phyloP scores from a whole-genome alignment of 1,284 basidiomycete species.

The Leccinum angustisporum region DNA sequence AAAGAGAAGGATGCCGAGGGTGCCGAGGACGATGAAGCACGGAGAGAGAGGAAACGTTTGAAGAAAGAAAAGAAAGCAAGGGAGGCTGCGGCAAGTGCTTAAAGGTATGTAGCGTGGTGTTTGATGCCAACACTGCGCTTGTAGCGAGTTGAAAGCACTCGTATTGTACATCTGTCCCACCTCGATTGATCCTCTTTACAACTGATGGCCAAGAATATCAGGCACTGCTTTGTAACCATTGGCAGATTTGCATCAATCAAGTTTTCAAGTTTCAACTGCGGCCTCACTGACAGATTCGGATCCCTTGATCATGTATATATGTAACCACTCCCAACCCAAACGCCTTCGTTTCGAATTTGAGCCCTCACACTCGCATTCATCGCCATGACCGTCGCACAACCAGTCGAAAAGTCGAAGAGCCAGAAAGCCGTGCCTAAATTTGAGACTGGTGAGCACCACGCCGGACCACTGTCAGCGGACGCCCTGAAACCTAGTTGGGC shows the following conservation, averaged over 20 bases:
- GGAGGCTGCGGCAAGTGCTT: constrained; percentile 39
- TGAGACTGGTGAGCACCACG: constrained; percentile 51
- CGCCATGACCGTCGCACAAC: constrained; percentile 14
- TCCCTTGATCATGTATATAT: neutral
- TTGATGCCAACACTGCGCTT: neutral
- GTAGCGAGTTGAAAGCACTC: neutral
- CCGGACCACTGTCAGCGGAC: neutral
- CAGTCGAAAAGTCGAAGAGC: constrained; percentile 19
- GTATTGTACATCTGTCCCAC: constrained; percentile 6
- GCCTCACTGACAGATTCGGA: neutral
- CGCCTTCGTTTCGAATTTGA: neutral
- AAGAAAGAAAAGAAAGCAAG: constrained; percentile 73
- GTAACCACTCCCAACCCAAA: constrained; percentile 1
- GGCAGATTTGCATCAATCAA: constrained; percentile 17
- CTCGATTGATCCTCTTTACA: constrained; percentile 18
- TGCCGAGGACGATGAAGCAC: constrained; percentile 59
- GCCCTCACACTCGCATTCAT: neutral
- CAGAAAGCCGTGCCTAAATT: constrained; percentile 60
- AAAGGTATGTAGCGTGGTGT: neutral
- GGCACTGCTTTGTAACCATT: constrained; percentile 13
- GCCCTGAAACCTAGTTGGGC: constrained; percentile 12
- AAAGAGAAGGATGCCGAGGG: constrained; percentile 32
- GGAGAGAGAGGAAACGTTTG: constrained; percentile 57
- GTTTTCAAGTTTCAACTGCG: neutral
- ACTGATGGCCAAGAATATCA: constrained; percentile 8